These are phyloP conservation scores for Alternaria gansuensis DNA, from an alignment of 2,329 filamentous ascomycete genomes.

Conservation along the genomic window DNA sequence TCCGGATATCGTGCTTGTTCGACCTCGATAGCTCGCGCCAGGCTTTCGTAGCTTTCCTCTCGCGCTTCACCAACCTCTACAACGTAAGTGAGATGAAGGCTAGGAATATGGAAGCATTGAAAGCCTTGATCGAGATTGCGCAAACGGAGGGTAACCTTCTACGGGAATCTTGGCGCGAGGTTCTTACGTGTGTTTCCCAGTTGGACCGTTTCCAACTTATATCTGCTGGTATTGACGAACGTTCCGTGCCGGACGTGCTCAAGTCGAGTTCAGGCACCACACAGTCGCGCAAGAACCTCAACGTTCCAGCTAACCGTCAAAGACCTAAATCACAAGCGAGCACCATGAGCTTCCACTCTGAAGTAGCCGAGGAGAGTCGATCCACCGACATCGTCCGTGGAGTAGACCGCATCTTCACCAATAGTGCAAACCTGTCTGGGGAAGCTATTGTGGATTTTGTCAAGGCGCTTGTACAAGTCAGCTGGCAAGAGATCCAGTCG, in stretches of 20 bases:
- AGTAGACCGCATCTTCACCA: slow-evolving; percentile 96
- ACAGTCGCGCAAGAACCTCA: slow-evolving; percentile 72
- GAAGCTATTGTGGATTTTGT: slow-evolving; percentile 97
- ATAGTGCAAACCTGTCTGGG: slow-evolving; percentile 89
- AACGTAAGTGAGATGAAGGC: slow-evolving; percentile 94
- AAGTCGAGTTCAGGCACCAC: slow-evolving; percentile 69
- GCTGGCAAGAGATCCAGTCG: slow-evolving; percentile 98
- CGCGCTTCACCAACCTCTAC: slow-evolving; percentile 94
- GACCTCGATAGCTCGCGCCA: slow-evolving; percentile 92
- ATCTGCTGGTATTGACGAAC: slow-evolving; percentile 92
- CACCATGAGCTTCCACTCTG: slow-evolving; percentile 67
- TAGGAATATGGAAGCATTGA: slow-evolving; percentile 95
- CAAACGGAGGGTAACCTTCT: slow-evolving; percentile 91
- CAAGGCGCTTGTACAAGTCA: slow-evolving; percentile 89
- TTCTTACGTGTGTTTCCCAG: slow-evolving; percentile 94
- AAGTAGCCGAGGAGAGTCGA: slow-evolving; percentile 89
- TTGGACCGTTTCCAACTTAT: slow-evolving; percentile 95
- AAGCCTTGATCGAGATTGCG: slow-evolving; percentile 88
- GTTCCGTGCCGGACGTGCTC: slow-evolving; percentile 88
- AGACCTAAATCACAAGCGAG: slow-evolving; percentile 58
- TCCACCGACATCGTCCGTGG: slow-evolving; percentile 92
- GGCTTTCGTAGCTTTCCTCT: slow-evolving; percentile 91
- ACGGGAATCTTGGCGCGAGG: slow-evolving; percentile 91
- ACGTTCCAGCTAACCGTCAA: slow-evolving; percentile 64
- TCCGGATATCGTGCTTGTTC: slow-evolving; percentile 91